A percentile compares a stretch with the other conserved stretches of the same genome.
These are phyloP conservation scores for Xenoacremonium recifei DNA, from an alignment of 2,329 filamentous ascomycete genomes.

Conservation along the genomic window DNA sequence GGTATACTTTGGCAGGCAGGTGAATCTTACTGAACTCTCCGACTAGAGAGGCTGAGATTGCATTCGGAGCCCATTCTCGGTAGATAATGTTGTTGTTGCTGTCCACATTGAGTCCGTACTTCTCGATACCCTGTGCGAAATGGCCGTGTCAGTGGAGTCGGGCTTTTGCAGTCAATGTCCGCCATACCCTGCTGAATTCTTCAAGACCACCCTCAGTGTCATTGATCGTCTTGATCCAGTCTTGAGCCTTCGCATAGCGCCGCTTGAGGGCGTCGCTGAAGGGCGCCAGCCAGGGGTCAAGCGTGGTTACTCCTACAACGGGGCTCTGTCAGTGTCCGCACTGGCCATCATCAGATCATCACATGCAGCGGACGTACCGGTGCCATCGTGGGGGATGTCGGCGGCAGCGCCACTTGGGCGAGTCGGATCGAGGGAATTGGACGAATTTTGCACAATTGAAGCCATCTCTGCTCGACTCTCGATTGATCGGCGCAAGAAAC, in stretches of 20 bases:
- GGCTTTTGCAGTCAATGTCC: too few relatives aligned
- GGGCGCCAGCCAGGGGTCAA: conserved; percentile 88
- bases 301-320: conserved; percentile 70
- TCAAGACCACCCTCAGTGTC: conserved; percentile 84
- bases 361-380: conserved; percentile 52
- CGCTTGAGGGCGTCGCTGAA: conserved; percentile 76
- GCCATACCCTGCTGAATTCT: conserved; percentile 77
- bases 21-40: conserved; percentile 81
- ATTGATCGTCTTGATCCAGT: conserved; percentile 84
- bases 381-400: conserved; percentile 65
- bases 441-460: conserved; percentile 35
- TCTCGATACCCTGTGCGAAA: conserved; percentile 77
- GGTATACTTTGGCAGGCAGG: neutral
- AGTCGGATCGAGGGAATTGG: conserved; percentile 42
- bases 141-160: conserved; percentile 5
- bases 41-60: conserved; percentile 77
- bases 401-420: conserved; percentile 40
- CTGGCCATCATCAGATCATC: conserved; percentile 16
- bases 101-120: conserved; percentile 80
- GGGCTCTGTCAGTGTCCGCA: conserved; percentile 12
- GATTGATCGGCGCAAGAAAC: conserved; percentile 12
- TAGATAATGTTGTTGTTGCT: conserved; percentile 84
- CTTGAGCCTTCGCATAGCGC: conserved; percentile 75
- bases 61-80: conserved; percentile 95
- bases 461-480: conserved; percentile 28